Conservation (phyloP, 2,329 filamentous ascomycete genomes). For the Fusarium heterosporum region DNA sequence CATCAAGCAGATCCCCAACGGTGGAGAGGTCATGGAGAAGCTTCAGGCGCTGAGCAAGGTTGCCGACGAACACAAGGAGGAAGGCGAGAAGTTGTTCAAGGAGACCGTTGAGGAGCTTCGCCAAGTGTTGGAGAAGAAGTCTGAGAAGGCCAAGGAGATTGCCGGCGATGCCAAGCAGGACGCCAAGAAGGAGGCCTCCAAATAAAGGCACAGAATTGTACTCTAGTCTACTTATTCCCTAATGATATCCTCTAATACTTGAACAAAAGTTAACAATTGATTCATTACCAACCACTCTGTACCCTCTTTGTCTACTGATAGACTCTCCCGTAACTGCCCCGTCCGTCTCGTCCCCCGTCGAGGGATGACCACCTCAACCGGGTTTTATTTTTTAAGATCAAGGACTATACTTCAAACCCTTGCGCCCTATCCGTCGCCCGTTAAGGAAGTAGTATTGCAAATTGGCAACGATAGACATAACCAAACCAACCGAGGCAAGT, state of each 20-base stretch:
- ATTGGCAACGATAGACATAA: constrained; percentile 38
- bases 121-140: constrained; percentile 71
- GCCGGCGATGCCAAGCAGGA: constrained; percentile 65
- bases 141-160: constrained; percentile 68
- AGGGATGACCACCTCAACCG: background rate
- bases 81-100: constrained; percentile 76
- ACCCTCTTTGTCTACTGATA: too few relatives aligned
- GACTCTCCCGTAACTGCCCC: too few relatives aligned
- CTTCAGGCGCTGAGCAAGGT: constrained; percentile 73
- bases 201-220: constrained; percentile 46
- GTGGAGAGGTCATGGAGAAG: constrained; percentile 73
- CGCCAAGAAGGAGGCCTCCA: constrained; percentile 57
- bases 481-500: constrained; percentile 42
- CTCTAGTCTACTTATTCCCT: constrained; percentile 18
- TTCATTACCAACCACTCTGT: background rate
- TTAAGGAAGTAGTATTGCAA: constrained; percentile 54
- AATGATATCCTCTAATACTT: constrained; percentile 27
- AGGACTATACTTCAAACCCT: constrained; percentile 30
- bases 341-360: too few relatives aligned
- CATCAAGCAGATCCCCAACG: constrained; percentile 73
- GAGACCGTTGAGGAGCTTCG: constrained; percentile 76
- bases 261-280: constrained; percentile 15
- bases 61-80: constrained; percentile 74
- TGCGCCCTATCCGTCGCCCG: constrained; percentile 28
- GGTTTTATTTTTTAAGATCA: background rate